A percentile compares a stretch with the other conserved stretches of the same genome.
Evolutionary conservation across 2,329 filamentous ascomycete genomes (phyloP).

Genomic region (Onygenales sp.): DNA sequence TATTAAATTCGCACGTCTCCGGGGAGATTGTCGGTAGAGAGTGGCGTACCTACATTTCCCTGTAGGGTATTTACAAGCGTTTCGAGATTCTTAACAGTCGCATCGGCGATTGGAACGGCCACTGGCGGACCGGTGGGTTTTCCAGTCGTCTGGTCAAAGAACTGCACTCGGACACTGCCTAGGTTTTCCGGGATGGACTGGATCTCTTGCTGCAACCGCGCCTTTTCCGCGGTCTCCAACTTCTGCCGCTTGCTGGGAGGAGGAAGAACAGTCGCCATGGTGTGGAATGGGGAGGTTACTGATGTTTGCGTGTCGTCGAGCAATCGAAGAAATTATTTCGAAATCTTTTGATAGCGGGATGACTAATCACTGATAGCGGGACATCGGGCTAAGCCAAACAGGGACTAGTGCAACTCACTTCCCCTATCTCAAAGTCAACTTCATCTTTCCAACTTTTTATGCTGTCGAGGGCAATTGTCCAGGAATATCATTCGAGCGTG

Average conservation of each 20-base stretch:
- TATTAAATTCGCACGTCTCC: neutral
- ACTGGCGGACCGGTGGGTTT: conserved; percentile 60
- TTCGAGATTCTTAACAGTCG: conserved; percentile 81
- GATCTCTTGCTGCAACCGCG: conserved; percentile 67
- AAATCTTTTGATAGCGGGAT: neutral
- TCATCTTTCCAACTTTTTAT: too few relatives aligned
- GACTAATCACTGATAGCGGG: neutral
- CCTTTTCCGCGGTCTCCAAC: conserved; percentile 61
- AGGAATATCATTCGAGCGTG: too few relatives aligned
- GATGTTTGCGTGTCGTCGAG: neutral
- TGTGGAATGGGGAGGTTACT: conserved; percentile 5
- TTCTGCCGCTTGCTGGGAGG: conserved; percentile 82
- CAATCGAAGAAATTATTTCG: too few relatives aligned
- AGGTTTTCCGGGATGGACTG: conserved; percentile 54
- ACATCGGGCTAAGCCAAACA: too few relatives aligned
- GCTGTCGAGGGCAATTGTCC: too few relatives aligned
- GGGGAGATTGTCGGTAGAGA: neutral
- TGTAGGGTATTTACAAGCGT: conserved; percentile 77
- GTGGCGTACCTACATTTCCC: conserved; percentile 49
- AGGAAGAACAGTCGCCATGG: conserved; percentile 73
- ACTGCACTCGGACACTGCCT: conserved; percentile 76
- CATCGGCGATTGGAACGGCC: conserved; percentile 71
- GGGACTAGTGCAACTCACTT: too few relatives aligned
- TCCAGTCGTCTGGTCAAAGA: conserved; percentile 69
- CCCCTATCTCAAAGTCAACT: too few relatives aligned